phyloP scores from a whole-genome alignment of 176 grass and related monocot species.

The Panicum miliaceum region DNA sequence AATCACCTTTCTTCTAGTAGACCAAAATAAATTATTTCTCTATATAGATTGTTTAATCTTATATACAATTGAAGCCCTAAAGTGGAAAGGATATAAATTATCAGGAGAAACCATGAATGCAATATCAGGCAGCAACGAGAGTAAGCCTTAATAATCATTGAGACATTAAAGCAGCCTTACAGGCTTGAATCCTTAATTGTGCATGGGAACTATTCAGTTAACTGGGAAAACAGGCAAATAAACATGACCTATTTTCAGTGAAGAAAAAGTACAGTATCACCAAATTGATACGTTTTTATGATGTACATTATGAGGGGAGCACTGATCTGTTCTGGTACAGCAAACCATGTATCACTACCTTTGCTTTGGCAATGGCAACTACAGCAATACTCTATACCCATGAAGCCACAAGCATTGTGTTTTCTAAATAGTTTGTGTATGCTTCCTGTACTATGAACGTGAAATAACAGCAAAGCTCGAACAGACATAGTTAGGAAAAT shows the following conservation, averaged over 20 bases:
- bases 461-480: conserved; percentile 4
- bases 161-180: not conserved
- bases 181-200: not conserved
- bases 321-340: not conserved
- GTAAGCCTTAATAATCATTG: not conserved
- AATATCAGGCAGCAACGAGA: conserved; percentile 2
- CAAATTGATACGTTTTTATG: not conserved
- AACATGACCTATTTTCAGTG: not conserved
- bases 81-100: not conserved
- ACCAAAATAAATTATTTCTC: not conserved
- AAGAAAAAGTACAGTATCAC: not conserved
- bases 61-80: conserved; percentile 20
- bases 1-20: not conserved
- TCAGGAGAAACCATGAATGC: not conserved
- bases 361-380: not conserved
- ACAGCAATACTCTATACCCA: not conserved
- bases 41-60: conserved; percentile 13
- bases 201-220: not conserved
- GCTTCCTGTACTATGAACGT: not conserved
- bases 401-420: not conserved
- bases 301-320: not conserved
- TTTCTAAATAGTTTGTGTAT: not conserved
- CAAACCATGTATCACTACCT: not conserved
- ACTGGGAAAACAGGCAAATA: not conserved
- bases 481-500: not conserved